Conservation (phyloP, 73 alveolate species). For the Tetrahymena borealis region DNA sequence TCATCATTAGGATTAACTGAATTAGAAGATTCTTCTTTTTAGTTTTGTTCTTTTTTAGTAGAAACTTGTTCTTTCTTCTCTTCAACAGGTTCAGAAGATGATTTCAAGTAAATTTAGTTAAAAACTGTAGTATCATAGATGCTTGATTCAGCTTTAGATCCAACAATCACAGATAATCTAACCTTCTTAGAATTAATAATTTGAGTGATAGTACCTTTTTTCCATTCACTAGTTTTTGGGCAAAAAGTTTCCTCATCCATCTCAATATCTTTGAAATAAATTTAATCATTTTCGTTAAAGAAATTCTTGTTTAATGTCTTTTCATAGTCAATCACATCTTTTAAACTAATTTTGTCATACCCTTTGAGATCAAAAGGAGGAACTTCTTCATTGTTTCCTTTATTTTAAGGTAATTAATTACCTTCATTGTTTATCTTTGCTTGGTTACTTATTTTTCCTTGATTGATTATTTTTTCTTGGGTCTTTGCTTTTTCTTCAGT, state of each 20-base stretch:
- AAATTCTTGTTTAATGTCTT: background rate
- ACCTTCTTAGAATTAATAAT: background rate
- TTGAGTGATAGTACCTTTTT: background rate
- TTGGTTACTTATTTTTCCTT: background rate
- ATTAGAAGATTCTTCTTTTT: background rate
- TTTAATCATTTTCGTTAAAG: background rate
- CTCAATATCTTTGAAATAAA: background rate
- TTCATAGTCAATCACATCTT: background rate
- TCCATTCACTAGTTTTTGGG: background rate
- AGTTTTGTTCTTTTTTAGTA: background rate
- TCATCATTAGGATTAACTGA: background rate
- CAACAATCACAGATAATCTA: background rate
- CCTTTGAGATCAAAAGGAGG: background rate
- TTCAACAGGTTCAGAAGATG: background rate
- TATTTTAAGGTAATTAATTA: background rate
- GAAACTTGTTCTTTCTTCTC: background rate
- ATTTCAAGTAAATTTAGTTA: background rate
- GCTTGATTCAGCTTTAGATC: background rate
- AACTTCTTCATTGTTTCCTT: background rate
- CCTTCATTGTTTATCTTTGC: background rate
- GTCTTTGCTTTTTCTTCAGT: too few relatives aligned
- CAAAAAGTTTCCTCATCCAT: background rate
- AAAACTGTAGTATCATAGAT: background rate
- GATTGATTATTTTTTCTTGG: background rate
- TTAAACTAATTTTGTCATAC: background rate